Percentiles rank a stretch among this genome's conserved stretches.
Conservation (phyloP, 2,329 filamentous ascomycete genomes). For the Hypoxylon sp. region DNA sequence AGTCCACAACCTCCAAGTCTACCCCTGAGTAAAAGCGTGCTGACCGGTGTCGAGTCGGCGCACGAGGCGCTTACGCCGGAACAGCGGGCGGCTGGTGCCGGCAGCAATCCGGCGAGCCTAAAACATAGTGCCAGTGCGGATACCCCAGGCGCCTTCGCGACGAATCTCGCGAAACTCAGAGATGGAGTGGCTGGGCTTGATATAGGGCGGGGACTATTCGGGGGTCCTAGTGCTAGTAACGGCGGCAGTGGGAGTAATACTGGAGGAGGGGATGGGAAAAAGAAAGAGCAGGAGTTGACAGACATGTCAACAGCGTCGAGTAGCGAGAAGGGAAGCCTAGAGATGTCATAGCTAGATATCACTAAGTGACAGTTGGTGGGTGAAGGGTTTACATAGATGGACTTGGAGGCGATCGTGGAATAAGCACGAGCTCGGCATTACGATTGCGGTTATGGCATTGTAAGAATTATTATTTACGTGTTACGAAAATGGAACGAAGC, state of each 20-base stretch:
- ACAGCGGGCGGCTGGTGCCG: constrained; percentile 3
- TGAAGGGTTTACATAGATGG: constrained; percentile 1
- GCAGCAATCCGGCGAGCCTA: constrained; percentile 55
- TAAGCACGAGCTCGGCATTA: constrained; percentile 7
- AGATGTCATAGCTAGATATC: constrained; percentile 34
- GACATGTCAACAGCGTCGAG: constrained; percentile 45
- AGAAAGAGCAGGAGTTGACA: constrained; percentile 48
- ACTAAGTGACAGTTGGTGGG: background rate
- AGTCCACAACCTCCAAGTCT: constrained; percentile 60
- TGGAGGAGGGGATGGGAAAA: constrained; percentile 4
- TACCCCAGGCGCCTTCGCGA: constrained; percentile 61
- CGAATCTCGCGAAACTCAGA: constrained; percentile 58
- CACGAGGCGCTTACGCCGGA: constrained; percentile 66
- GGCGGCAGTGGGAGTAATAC: background rate
- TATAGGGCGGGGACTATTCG: constrained; percentile 64
- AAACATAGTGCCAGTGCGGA: constrained; percentile 64
- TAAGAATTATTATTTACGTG: constrained; percentile 31
- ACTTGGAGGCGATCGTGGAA: constrained; percentile 3
- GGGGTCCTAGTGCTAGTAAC: constrained; percentile 43
- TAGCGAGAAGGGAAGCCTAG: constrained; percentile 33
- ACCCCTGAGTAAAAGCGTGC: constrained; percentile 65
- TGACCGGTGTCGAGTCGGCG: constrained; percentile 72
- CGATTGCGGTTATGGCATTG: constrained; percentile 15
- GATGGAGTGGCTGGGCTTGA: constrained; percentile 65
- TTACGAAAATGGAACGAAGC: constrained; percentile 5